Conservation (phyloP, 257 asterid genomes). For the Linderniella brevidens region DNA sequence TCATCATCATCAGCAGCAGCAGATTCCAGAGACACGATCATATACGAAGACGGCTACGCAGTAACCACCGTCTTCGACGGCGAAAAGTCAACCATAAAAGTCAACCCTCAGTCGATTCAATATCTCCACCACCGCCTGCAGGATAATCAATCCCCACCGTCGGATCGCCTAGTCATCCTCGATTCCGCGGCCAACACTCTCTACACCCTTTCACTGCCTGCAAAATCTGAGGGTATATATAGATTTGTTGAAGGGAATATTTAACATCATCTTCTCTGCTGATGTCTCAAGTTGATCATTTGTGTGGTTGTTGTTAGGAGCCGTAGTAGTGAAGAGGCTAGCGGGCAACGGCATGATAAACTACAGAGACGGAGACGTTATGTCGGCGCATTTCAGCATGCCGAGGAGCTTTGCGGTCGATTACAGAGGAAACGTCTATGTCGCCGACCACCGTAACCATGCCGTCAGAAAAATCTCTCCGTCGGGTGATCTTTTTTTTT, state of each 20-base stretch:
- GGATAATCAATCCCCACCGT: constrained; percentile 32
- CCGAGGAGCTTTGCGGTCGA: constrained; percentile 68
- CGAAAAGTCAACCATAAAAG: constrained; percentile 28
- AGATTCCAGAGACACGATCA: constrained; percentile 6
- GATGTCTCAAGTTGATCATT: not conserved
- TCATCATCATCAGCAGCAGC: no score
- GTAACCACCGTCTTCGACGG: constrained; percentile 70
- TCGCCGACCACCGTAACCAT: constrained; percentile 48
- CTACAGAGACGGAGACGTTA: constrained; percentile 57
- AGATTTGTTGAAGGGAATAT: not conserved
- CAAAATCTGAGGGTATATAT: constrained; percentile 14
- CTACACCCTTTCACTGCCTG: constrained; percentile 21
- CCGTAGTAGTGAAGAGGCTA: constrained; percentile 29
- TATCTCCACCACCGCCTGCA: constrained; percentile 4
- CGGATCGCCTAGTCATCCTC: constrained; percentile 45
- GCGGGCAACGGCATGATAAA: constrained; percentile 36
- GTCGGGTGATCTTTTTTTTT: constrained; percentile 24
- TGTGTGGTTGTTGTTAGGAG: constrained; percentile 18
- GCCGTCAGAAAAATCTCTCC: constrained; percentile 57
- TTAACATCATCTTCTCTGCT: not conserved
- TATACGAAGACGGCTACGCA: constrained; percentile 66
- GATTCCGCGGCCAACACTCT: constrained; percentile 45
- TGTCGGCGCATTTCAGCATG: constrained; percentile 38
- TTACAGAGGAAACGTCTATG: constrained; percentile 56
- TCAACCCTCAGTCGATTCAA: constrained; percentile 39